Percentiles rank a stretch among this genome's conserved stretches.
These are phyloP conservation scores for Beauveria sp. DNA, from an alignment of 2,329 filamentous ascomycete genomes.

Conservation along the genomic window DNA sequence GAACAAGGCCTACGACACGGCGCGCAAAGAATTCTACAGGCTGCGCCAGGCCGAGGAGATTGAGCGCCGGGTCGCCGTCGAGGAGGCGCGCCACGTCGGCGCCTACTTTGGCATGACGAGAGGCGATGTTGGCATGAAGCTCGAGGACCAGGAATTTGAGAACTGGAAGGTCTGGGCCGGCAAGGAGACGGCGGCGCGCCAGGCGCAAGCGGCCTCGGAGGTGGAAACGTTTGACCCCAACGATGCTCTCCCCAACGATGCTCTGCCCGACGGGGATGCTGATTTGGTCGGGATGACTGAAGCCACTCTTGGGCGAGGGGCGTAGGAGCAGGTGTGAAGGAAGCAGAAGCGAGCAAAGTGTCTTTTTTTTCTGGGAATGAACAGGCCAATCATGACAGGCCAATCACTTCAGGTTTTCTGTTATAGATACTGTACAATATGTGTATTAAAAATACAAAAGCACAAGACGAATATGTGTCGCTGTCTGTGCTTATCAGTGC, in stretches of 20 bases:
- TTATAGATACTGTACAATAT: slow-evolving; percentile 15
- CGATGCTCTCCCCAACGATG: slow-evolving; percentile 18
- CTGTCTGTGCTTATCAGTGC: not conserved
- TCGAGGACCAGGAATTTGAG: slow-evolving; percentile 76
- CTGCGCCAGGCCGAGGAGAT: slow-evolving; percentile 77
- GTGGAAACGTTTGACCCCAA: slow-evolving; percentile 40
- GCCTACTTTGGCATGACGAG: slow-evolving; percentile 79
- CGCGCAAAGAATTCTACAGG: slow-evolving; percentile 84
- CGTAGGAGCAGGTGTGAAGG: not conserved
- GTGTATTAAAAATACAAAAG: slow-evolving; percentile 15
- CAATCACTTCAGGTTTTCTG: not conserved
- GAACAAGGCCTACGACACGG: slow-evolving; percentile 72
- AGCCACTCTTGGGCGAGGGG: slow-evolving; percentile 6
- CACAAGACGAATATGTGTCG: not conserved
- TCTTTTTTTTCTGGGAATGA: not conserved
- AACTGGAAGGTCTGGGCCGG: slow-evolving; percentile 77
- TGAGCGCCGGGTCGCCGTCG: slow-evolving; percentile 70
- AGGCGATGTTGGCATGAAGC: slow-evolving; percentile 68
- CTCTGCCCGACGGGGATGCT: slow-evolving; percentile 16
- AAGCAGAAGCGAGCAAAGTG: not conserved
- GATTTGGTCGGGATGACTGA: slow-evolving; percentile 13
- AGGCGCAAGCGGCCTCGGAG: slow-evolving; percentile 32
- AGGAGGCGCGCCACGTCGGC: slow-evolving; percentile 80
- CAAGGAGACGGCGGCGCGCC: slow-evolving; percentile 35
- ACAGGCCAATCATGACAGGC: not conserved